A percentile compares a stretch with the other conserved stretches of the same genome.
Evolutionary conservation across 441 rosid species (phyloP).

Genomic region (Viola pubescens): DNA sequence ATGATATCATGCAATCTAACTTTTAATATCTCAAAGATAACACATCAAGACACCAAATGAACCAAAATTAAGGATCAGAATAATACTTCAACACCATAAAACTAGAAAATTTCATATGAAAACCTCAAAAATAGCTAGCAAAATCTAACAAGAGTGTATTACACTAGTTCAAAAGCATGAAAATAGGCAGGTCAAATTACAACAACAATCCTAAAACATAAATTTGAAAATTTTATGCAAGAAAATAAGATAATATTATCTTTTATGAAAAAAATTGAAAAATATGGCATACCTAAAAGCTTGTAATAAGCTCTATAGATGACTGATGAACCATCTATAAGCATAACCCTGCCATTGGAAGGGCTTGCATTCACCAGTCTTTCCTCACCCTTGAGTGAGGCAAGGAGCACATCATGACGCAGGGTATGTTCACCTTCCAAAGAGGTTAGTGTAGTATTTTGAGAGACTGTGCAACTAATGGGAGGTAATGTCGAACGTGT

Average conservation of each 20-base stretch:
- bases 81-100: no score
- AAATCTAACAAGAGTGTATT: no score
- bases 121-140: no score
- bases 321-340: slow-evolving; percentile 88
- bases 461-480: slow-evolving; percentile 25
- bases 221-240: not conserved
- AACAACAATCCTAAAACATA: not conserved
- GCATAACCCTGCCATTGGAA: slow-evolving; percentile 76
- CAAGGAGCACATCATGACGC: slow-evolving; percentile 19
- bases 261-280: slow-evolving; percentile 2
- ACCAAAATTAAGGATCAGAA: no score
- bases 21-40: no score
- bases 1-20: no score
- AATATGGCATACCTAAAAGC: slow-evolving; percentile 58
- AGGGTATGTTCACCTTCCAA: slow-evolving; percentile 23
- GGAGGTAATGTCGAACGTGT: slow-evolving; percentile 25
- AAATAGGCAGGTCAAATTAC: no score
- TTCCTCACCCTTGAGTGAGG: slow-evolving; percentile 31
- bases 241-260: slow-evolving; percentile 7
- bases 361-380: slow-evolving; percentile 24
- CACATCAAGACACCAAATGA: no score
- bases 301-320: slow-evolving; percentile 95
- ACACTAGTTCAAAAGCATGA: no score
- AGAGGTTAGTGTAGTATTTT: slow-evolving; percentile 20
- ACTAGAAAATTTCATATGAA: no score